Conservation (phyloP, 2,329 filamentous ascomycete species). For the Fusarium citri region DNA sequence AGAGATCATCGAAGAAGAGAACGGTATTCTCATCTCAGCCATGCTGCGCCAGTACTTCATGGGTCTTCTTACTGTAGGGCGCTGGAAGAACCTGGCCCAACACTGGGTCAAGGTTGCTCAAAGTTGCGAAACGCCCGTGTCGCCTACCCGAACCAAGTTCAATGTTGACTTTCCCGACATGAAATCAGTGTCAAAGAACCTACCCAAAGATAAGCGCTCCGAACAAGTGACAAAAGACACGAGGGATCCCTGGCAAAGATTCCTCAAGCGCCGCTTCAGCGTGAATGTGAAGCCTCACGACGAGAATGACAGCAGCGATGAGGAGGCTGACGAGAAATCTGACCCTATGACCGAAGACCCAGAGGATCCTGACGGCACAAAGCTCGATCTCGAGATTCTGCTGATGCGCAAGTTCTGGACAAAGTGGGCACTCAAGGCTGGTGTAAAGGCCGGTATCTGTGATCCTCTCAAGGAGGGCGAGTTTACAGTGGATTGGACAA, state of each 20-base stretch:
- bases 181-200: constrained; percentile 36
- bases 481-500: constrained; percentile 79
- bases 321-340: constrained; percentile 44
- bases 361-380: constrained; percentile 54
- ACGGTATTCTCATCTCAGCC: constrained; percentile 85
- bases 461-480: constrained; percentile 70
- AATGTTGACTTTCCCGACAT: constrained; percentile 40
- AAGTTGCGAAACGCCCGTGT: constrained; percentile 65
- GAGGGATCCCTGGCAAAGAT: constrained; percentile 52
- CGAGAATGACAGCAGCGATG: constrained; percentile 57
- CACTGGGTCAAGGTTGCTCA: constrained; percentile 77
- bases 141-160: constrained; percentile 46
- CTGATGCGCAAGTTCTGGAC: constrained; percentile 76
- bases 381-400: constrained; percentile 66
- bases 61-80: constrained; percentile 81
- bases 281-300: constrained; percentile 50
- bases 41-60: constrained; percentile 93
- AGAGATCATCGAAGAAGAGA: constrained; percentile 86
- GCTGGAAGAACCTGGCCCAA: constrained; percentile 79
- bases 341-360: constrained; percentile 43
- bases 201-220: constrained; percentile 37
- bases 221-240: constrained; percentile 37
- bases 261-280: constrained; percentile 52
- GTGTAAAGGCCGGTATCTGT: constrained; percentile 65
- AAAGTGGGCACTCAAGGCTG: constrained; percentile 79